phyloP scores from a whole-genome alignment of 169 alveolate species.

The Perkinsus chesapeaki region DNA sequence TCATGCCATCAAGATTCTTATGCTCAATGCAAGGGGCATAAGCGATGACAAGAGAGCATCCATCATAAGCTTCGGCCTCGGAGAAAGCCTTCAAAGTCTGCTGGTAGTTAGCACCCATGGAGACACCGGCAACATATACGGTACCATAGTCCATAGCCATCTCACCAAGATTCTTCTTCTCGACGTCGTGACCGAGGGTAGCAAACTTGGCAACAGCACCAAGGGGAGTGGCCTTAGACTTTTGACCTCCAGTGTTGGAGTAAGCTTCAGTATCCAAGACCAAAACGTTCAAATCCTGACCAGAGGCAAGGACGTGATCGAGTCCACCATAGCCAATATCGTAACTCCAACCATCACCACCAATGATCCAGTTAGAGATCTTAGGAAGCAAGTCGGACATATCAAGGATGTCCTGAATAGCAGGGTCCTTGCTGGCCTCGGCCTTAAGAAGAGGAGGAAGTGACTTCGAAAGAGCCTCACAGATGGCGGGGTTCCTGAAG shows the following conservation, averaged over 20 bases:
- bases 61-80: slow-evolving; percentile 48
- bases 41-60: slow-evolving; percentile 43
- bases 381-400: slow-evolving; percentile 28
- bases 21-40: slow-evolving; percentile 53
- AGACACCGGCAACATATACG: slow-evolving; percentile 48
- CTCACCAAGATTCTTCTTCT: slow-evolving; percentile 46
- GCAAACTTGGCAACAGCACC: slow-evolving; percentile 55
- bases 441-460: slow-evolving; percentile 23
- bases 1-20: slow-evolving; percentile 23
- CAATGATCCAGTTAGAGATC: slow-evolving; percentile 37
- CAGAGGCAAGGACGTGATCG: slow-evolving; percentile 41
- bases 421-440: slow-evolving; percentile 9
- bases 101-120: slow-evolving; percentile 44
- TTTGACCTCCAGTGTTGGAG: slow-evolving; percentile 54
- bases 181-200: slow-evolving; percentile 39
- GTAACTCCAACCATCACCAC: slow-evolving; percentile 58
- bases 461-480: slow-evolving; percentile 27
- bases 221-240: slow-evolving; percentile 48
- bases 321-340: slow-evolving; percentile 54
- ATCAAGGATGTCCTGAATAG: slow-evolving; percentile 4
- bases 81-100: slow-evolving; percentile 38
- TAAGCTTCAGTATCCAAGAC: slow-evolving; percentile 51
- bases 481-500: slow-evolving; percentile 19
- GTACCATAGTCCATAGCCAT: slow-evolving; percentile 54
- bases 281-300: slow-evolving; percentile 32